Base-by-base conservation (phyloP, 1,139 yeast species). In the Geotrichum citri-aurantii region DNA sequence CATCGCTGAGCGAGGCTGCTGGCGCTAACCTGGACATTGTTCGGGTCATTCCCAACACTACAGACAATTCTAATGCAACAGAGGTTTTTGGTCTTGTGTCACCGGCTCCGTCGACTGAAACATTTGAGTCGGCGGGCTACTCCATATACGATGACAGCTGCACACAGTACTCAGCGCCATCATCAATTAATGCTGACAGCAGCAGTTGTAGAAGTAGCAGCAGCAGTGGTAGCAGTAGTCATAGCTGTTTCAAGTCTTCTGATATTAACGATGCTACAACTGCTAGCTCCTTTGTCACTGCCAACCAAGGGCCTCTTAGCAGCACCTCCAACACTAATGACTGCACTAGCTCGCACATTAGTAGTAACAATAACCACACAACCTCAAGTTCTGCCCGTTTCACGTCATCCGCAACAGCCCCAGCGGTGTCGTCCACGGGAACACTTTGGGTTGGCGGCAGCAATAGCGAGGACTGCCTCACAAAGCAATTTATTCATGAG, bases 41-140 rank as follows among this genome's bases (percentile, higher is more conserved):
- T 12, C 51, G 10, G 40, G 42, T 19, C 42, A 24, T 2, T 5
- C 6, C 52, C 52, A 19, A 37, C 17, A 31, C 52, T 21, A 17
- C 26, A 26, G 29, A 26, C 7, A 26, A 26, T 5, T 26, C 29
- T 26, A 7, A 26, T 26, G 7, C 29, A 26, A 26, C 29, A 26
- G 29, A 26, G 29, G 29, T 26, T 26, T 26, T 26, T 26, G 29
- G 17, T 5, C 50, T 27, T 10, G 44, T 52, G 3, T 52, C 50
- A 10, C 55, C 55, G 11, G 50, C 50, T 3, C 29, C 55, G 2
- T 26, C 55, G 21, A 23, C 42, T 0, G 50, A 52, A 1, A 52
- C 55, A 17, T 52, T 52, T 19, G 50, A 52, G 47, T 52, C 55
- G 3, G 49, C 55, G 11, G 50, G 55, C 14, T 52, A 52, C 44